Conservation (phyloP, 495 filamentous ascomycete genomes). For the Aspergillus funiculosus region DNA sequence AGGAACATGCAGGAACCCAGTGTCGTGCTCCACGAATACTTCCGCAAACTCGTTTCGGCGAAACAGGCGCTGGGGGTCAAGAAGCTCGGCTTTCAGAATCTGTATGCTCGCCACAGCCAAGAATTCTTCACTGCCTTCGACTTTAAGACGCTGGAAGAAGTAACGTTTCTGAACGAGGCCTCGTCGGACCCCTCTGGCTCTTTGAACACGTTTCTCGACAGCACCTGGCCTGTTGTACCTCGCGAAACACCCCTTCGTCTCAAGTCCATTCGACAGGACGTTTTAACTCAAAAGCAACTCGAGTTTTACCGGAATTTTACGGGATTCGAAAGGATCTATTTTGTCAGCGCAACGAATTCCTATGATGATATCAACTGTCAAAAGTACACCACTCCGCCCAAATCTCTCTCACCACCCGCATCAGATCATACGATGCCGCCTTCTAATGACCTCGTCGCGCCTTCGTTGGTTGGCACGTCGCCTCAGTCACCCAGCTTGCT, state of each 20-base stretch:
- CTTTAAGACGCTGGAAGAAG: conserved; percentile 36
- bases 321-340: conserved; percentile 43
- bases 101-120: conserved; percentile 49
- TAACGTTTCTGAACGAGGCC: conserved; percentile 46
- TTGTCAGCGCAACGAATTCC: conserved; percentile 36
- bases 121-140: conserved; percentile 41
- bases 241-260: conserved; percentile 23
- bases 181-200: conserved; percentile 35
- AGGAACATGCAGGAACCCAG: conserved; percentile 52
- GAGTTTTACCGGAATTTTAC: conserved; percentile 35
- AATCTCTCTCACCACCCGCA: conserved; percentile 29
- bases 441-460: conserved; percentile 15
- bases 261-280: conserved; percentile 41
- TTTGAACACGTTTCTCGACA: conserved; percentile 52
- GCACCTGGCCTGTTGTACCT: conserved; percentile 39
- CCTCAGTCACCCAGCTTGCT: conserved; percentile 22
- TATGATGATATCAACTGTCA: conserved; percentile 28
- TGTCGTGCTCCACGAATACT: conserved; percentile 49
- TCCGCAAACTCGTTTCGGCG: conserved; percentile 46
- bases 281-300: conserved; percentile 34
- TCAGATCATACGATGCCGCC: conserved; percentile 16
- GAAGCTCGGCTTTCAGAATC: conserved; percentile 50
- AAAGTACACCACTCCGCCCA: conserved; percentile 13
- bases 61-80: conserved; percentile 41
- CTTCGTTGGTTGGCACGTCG: conserved; percentile 26